phyloP scores from a whole-genome alignment of 805 yeast genomes.

The Blastobotrys parvus region DNA sequence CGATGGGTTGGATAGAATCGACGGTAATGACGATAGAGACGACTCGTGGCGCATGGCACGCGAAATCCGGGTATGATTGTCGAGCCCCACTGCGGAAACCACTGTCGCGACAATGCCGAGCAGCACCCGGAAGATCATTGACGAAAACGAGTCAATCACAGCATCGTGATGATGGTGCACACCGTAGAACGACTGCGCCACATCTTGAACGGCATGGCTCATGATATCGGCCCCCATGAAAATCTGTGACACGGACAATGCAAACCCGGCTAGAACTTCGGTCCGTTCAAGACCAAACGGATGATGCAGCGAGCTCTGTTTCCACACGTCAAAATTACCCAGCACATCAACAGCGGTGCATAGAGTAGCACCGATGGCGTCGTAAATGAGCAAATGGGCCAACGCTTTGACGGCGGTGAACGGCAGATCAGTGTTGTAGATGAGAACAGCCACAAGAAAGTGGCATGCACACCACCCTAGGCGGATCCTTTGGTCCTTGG shows the following conservation, averaged over 20 bases:
- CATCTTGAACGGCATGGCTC: slow-evolving; percentile 80
- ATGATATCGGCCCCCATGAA: slow-evolving; percentile 87
- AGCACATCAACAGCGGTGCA: slow-evolving; percentile 67
- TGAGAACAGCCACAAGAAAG: slow-evolving; percentile 41
- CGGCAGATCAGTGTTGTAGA: slow-evolving; percentile 54
- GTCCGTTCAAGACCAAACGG: slow-evolving; percentile 94
- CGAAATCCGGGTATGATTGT: slow-evolving; percentile 28
- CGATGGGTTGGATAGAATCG: slow-evolving; percentile 23
- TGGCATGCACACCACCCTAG: slow-evolving; percentile 56
- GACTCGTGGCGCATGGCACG: slow-evolving; percentile 15
- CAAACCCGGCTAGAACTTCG: slow-evolving; percentile 83
- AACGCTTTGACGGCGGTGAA: slow-evolving; percentile 62
- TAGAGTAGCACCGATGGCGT: slow-evolving; percentile 66
- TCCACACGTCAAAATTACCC: slow-evolving; percentile 93
- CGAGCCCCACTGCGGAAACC: slow-evolving; percentile 28
- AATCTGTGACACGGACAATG: slow-evolving; percentile 70
- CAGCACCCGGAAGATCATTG: slow-evolving; percentile 19
- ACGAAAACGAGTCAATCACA: slow-evolving; percentile 4
- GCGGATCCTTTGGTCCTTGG: slow-evolving; percentile 47
- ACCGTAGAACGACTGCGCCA: slow-evolving; percentile 34
- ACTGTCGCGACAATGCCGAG: slow-evolving; percentile 26
- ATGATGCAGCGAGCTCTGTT: slow-evolving; percentile 63
- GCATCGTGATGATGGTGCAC: slow-evolving; percentile 13
- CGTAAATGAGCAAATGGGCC: slow-evolving; percentile 83
- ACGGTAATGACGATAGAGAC: slow-evolving; percentile 10